These are phyloP conservation scores for Evansstolkia leycettana DNA, from an alignment of 495 filamentous ascomycete species.

Conservation along the genomic window DNA sequence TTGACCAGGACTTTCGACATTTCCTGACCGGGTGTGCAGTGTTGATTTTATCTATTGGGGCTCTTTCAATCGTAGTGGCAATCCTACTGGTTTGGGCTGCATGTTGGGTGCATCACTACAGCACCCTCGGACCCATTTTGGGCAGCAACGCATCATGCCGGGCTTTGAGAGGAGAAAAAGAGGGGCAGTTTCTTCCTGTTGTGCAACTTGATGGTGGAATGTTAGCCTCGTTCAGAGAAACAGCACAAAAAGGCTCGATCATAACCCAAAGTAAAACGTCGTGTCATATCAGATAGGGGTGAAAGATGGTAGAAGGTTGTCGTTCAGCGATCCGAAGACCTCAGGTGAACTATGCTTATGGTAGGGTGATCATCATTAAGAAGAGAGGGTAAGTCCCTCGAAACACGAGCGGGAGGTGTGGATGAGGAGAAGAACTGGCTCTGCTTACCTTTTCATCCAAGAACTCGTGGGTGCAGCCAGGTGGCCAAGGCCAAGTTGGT, in stretches of 20 bases:
- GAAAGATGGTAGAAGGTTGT: slow-evolving; percentile 38
- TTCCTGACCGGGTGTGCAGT: not conserved
- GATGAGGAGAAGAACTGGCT: not conserved
- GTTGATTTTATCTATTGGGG: not conserved
- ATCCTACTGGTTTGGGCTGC: not conserved
- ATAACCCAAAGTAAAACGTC: not conserved
- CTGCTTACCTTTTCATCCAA: slow-evolving; percentile 9
- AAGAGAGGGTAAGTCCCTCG: not conserved
- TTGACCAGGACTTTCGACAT: too few species aligned
- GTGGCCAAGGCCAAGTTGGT: too few species aligned
- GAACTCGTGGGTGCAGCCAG: too few species aligned
- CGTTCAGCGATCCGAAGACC: slow-evolving; percentile 36
- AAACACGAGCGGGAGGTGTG: not conserved
- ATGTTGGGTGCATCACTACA: not conserved
- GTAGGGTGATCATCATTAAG: slow-evolving; percentile 33
- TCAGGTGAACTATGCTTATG: slow-evolving; percentile 42
- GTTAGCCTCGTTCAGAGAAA: not conserved
- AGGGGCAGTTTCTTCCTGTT: not conserved
- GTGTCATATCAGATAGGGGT: slow-evolving; percentile 25
- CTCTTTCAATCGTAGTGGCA: not conserved
- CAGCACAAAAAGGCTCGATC: too few species aligned
- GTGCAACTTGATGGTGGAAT: slow-evolving; percentile 1
- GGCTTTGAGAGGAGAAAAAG: too few species aligned
- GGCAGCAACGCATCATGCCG: slow-evolving; percentile 28
- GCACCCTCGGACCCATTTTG: slow-evolving; percentile 15